These are phyloP conservation scores for Candida krabiensis DNA, from an alignment of 805 yeast species.

Conservation along the genomic window DNA sequence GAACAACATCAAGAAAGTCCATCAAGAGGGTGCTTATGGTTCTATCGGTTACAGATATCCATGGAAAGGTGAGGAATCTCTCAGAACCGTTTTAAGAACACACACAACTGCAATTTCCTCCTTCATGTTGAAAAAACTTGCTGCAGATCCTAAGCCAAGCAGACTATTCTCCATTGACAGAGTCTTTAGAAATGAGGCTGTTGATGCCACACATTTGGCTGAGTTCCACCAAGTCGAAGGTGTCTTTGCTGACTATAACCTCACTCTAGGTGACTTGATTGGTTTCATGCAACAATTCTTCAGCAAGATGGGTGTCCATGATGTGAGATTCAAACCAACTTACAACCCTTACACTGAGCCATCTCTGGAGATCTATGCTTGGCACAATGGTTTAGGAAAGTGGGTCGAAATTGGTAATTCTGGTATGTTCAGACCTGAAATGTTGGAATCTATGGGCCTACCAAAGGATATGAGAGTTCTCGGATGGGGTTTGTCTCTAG, in stretches of 20 bases:
- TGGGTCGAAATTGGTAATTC: slow-evolving; percentile 99
- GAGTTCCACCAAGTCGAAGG: slow-evolving; percentile 99
- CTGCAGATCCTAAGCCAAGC: slow-evolving; percentile 83
- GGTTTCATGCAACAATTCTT: slow-evolving; percentile 98
- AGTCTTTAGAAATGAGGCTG: slow-evolving; percentile 99
- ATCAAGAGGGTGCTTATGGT: slow-evolving; percentile 86
- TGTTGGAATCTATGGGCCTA: slow-evolving; percentile 97
- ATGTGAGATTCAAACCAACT: slow-evolving; percentile 96
- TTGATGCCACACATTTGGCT: slow-evolving; percentile 98
- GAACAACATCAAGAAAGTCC: slow-evolving; percentile 78
- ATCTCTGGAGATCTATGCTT: slow-evolving; percentile 94
- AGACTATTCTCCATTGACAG: slow-evolving; percentile 95
- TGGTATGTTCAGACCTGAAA: slow-evolving; percentile 99
- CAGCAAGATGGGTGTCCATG: slow-evolving; percentile 94
- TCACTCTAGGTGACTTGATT: slow-evolving; percentile 93
- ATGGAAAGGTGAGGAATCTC: slow-evolving; percentile 90
- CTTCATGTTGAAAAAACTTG: slow-evolving; percentile 80
- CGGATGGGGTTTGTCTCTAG: slow-evolving; percentile 97
- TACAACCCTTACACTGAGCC: slow-evolving; percentile 99
- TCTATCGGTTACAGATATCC: slow-evolving; percentile 98
- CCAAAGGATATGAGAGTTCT: slow-evolving; percentile 91
- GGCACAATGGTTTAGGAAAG: slow-evolving; percentile 89
- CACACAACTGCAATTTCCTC: slow-evolving; percentile 97
- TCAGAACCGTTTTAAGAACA: slow-evolving; percentile 90
- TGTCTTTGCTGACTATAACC: slow-evolving; percentile 93